These are phyloP conservation scores for Trichoderma orchidacearum DNA, from an alignment of 495 filamentous ascomycete genomes.

Conservation along the genomic window DNA sequence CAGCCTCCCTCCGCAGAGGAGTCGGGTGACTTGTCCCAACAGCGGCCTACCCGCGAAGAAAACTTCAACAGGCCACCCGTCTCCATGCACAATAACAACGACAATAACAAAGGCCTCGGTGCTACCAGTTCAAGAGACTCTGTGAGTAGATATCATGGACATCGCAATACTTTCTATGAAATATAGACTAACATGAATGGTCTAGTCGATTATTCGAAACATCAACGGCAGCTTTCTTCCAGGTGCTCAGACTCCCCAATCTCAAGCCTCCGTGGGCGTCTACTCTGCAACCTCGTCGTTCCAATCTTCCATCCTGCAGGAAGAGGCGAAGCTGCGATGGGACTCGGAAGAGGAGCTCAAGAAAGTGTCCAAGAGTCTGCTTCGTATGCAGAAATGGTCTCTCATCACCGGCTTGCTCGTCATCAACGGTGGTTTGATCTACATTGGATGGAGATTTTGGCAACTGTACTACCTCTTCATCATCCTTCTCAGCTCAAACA, in stretches of 20 bases:
- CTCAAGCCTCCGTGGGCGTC: background rate
- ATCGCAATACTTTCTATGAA: background rate
- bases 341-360: constrained; percentile 4
- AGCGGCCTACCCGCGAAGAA: background rate
- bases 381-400: constrained; percentile 1
- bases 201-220: background rate
- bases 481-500: constrained; percentile 2
- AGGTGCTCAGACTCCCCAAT: background rate
- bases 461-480: constrained; percentile 5
- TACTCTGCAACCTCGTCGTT: constrained; percentile 1
- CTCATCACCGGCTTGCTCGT: background rate
- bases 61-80: background rate
- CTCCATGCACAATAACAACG: background rate
- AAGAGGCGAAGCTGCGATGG: constrained; percentile 2
- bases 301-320: constrained; percentile 1
- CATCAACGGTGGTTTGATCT: constrained; percentile 1
- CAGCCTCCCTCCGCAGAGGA: background rate
- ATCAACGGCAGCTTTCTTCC: background rate
- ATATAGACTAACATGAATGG: background rate
- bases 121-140: background rate
- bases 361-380: constrained; percentile 2
- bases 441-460: background rate
- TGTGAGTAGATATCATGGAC: background rate
- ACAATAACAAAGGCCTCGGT: background rate
- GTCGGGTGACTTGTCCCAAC: background rate